A percentile compares a stretch with the other conserved stretches of the same genome.
Evolutionary conservation across 1,284 basidiomycete species (phyloP).

Genomic region (Pterulicium gracile): DNA sequence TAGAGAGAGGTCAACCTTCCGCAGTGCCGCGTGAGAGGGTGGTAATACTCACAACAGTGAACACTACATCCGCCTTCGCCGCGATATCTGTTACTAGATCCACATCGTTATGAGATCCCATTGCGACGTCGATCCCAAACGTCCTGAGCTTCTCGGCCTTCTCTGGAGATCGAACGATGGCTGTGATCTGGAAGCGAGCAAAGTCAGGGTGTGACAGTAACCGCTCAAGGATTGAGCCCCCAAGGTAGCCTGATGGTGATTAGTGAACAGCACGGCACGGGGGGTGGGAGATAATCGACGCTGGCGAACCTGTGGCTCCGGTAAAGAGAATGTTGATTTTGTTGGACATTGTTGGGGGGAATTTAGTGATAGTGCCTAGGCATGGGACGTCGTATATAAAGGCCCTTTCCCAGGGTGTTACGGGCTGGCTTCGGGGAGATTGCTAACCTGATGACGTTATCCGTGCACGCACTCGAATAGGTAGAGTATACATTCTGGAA

Average conservation of each 20-base stretch:
- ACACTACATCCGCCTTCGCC: conserved; percentile 33
- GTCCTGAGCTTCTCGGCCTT: conserved; percentile 25
- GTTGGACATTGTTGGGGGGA: too few species aligned
- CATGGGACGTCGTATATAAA: too few species aligned
- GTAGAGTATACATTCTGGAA: too few species aligned
- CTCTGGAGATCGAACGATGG: conserved; percentile 28
- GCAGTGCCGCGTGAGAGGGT: too few species aligned
- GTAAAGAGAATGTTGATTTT: conserved; percentile 23
- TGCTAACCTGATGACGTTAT: too few species aligned
- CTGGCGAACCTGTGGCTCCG: conserved; percentile 27
- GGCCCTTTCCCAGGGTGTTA: too few species aligned
- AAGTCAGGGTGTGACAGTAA: conserved; percentile 31
- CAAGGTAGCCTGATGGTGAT: conserved; percentile 35
- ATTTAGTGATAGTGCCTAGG: too few species aligned
- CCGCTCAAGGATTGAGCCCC: conserved; percentile 35
- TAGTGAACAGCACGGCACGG: conserved; percentile 2
- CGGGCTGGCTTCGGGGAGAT: too few species aligned
- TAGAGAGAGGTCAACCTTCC: too few species aligned
- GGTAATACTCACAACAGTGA: conserved; percentile 35
- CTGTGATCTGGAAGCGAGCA: conserved; percentile 27
- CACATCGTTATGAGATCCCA: conserved; percentile 28
- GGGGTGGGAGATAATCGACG: neutral
- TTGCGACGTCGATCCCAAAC: conserved; percentile 24
- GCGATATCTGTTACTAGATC: conserved; percentile 24
- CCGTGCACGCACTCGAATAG: too few species aligned